Percentiles rank a stretch among this genome's conserved stretches.
Conservation (phyloP, 192 early-diverging fungal species). For the Gamsiella multidivaricata region DNA sequence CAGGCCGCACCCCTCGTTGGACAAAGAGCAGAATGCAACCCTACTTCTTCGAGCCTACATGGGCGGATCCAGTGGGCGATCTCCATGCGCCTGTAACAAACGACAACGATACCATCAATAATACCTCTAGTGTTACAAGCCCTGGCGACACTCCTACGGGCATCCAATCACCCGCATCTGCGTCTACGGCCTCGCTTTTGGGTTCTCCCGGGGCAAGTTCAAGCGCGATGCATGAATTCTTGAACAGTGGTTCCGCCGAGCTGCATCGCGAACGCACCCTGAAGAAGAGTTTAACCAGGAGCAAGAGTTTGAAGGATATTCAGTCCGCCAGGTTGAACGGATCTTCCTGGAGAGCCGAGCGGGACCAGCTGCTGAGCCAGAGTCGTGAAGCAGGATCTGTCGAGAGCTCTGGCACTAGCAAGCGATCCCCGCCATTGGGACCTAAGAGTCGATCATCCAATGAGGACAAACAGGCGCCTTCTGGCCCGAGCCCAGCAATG, state of each 20-base stretch:
- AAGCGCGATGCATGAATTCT: conserved; percentile 47
- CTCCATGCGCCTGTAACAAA: conserved; percentile 1
- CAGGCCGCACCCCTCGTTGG: conserved; percentile 44
- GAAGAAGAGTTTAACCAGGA: conserved; percentile 46
- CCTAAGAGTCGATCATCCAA: conserved; percentile 22
- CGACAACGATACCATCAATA: not conserved
- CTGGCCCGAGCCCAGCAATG: not conserved
- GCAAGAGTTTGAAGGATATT: conserved; percentile 49
- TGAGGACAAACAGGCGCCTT: conserved; percentile 1
- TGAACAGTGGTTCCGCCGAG: conserved; percentile 37
- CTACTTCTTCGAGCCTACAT: conserved; percentile 40
- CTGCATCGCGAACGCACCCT: conserved; percentile 44
- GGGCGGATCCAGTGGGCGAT: conserved; percentile 35
- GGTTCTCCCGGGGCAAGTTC: conserved; percentile 8
- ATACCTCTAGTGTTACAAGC: not conserved
- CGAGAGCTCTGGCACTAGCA: conserved; percentile 7
- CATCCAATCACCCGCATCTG: conserved; percentile 10
- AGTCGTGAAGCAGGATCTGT: conserved; percentile 10
- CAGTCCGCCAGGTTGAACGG: conserved; percentile 42
- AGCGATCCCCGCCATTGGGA: conserved; percentile 30
- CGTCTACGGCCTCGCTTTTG: conserved; percentile 18
- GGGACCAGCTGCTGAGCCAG: conserved; percentile 36
- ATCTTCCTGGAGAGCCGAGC: conserved; percentile 43
- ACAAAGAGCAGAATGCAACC: conserved; percentile 50
- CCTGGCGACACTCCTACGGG: not conserved